These are phyloP conservation scores for Plasmopara muralis DNA, from an alignment of 352 stramenopile genomes.

Conservation along the genomic window DNA sequence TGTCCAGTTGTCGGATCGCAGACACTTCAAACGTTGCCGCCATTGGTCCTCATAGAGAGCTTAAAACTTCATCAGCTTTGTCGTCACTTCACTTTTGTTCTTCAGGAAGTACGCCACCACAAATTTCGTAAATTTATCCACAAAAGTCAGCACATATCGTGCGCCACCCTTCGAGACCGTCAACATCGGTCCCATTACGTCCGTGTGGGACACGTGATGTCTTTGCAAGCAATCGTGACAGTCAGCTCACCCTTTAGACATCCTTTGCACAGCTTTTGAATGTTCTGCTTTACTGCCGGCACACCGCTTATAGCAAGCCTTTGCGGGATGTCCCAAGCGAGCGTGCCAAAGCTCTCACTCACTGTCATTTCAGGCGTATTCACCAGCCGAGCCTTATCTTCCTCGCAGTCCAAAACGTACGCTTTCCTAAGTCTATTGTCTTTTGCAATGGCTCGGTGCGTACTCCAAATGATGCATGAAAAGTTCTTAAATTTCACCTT, in stretches of 20 bases:
- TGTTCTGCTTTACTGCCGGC: not conserved
- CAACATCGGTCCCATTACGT: not conserved
- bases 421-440: constrained; percentile 1
- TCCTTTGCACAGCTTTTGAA: not conserved
- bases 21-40: not conserved
- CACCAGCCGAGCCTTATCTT: not conserved
- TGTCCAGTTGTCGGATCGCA: not conserved
- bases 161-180: not conserved
- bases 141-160: constrained; percentile 1
- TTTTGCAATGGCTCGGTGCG: not conserved
- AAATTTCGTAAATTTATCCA: not conserved
- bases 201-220: not conserved
- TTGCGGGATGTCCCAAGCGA: not conserved
- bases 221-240: not conserved
- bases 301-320: not conserved
- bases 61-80: not conserved
- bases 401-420: not conserved
- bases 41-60: not conserved
- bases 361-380: not conserved
- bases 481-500: constrained; percentile 7
- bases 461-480: not conserved
- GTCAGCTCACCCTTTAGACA: not conserved
- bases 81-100: not conserved
- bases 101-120: not conserved
- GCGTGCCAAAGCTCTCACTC: constrained; percentile 1